Evolutionary conservation across 495 filamentous ascomycete species (phyloP), one percentile per base, ranked within the genome.

Genomic region (Tuber aestivum): DNA sequence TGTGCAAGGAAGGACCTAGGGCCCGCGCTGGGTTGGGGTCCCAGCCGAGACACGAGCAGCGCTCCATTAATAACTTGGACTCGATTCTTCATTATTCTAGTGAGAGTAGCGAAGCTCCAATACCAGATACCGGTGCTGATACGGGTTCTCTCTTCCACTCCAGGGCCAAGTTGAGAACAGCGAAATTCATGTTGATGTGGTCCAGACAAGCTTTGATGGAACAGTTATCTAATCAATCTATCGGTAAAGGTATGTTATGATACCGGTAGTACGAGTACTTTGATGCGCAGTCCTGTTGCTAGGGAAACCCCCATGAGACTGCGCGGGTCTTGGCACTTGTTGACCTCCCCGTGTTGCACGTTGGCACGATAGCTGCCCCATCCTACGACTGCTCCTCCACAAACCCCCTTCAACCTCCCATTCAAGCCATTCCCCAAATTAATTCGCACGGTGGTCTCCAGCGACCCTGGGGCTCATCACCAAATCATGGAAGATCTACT

Each of bases 401-500:
- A 18, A 20, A 65, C 70, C 70, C 70, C 71, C 65, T 41, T 69
- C 65, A 78, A 70, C 72, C 74, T 75, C 76, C 70, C 70, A 79
- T 79, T 75, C 69, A 70, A n/a, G 41, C 73, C 23, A 73, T 65
- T 65, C 14, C 69, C 74, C 35, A 71, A 41, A 69, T 71, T 50
- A 44, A 56, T 50, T 65, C 35, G 56, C 61, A 12, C 69, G n/a
- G 56, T 44, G 71, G 69, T 69, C 61, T 61, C 42, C 38, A 61
- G 41, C 38, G 61, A 75, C 68, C 44, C 35, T 41, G 68, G 23
- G 69, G 41, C 32, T 41, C 56, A 71, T 40, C 61, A 41, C 35
- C 32, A 72, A 75, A 80, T 76, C 80, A 98, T 99, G 95, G 95
- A 99, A 86, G 89, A 92, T 71, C 88, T 99, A 38, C 86, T 99